Base-by-base conservation (phyloP, 2,329 filamentous ascomycete genomes). In the Niveomyces coronatus region DNA sequence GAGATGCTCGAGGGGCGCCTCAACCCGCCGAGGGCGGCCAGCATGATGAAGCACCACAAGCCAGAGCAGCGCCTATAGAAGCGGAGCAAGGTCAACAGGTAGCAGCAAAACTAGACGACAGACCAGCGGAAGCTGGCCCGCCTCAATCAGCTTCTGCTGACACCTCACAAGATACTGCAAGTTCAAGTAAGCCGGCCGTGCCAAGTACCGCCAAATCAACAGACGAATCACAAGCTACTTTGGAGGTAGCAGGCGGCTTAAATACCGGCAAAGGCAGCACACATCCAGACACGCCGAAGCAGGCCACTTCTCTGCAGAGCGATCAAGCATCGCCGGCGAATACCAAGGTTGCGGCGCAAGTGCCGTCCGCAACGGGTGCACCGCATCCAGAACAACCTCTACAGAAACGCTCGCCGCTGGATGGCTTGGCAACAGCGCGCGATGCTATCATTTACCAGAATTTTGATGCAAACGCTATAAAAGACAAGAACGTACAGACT, bases 381-480 rank as follows among this genome's bases (percentile, higher is more conserved):
- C 47, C 49, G 19, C 38, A 50, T 18, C 47, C 51, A 24, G 31
- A 43, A 23, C 33, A 42, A 18, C 37, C 45, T 18, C 24, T 40
- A 27, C 28, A 39, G 15, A 35, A 44, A 22, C 36, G 40, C 46
- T 54, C 47, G 5, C 47, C 51, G 3, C 48, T 53, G 14, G 56
- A 50, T 3, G 35, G 35, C 13, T 31, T 47, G 34, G 45, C 46
- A 44, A 70, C 78, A 32, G 70, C 74, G 42, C 67, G 72, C 26
- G 70, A 70, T 47, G 67, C 72, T 54, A 73, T 76, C 43, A 69
- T 77, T 34, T 65, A 74, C 22, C 73, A 76, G 38, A 76, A 74
- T 45, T 77, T 78, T 49, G 65, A 77, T 48, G 66, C 73, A 31
- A 63, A 67, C 35, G 67, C 67, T 32, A 64, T 77, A 44, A 67